Evolutionary conservation across 1,284 basidiomycete genomes (phyloP), one percentile per base, ranked within the genome.

Genomic region (Meira nashicola): DNA sequence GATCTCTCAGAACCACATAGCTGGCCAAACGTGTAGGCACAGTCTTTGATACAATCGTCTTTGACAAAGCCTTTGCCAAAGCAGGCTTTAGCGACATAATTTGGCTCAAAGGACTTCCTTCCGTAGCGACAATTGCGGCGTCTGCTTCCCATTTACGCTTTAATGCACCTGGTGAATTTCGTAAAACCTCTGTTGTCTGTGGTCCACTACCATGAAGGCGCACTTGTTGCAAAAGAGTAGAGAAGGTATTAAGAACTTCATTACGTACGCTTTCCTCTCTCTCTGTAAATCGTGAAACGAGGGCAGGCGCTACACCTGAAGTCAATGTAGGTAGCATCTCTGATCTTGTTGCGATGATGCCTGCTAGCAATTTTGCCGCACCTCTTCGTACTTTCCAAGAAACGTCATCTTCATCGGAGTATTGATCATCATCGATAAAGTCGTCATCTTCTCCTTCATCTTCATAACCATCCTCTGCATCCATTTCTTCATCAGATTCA

Each of bases 361-460:
- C 88, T 12, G 86, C 82, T 12, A 98, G 83, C 1, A 97, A 82
- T 77, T 96, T 96, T 23, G 92, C 92, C 4, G 95, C 88, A 3
- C 90, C 88, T 55, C 94, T 86, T 62, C 95, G 87, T 62, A 96
- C 92, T 80, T 96, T 97, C 85, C 96, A 98, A 0, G 93, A 96
- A n/a, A 90, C 89, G 76, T 98, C 95, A 76, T 98, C 95, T 67
- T 98, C 94, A 71, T 99, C 94, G 7, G 91, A 92, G 78, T 96
- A 96, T 33, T 43, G 44, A 11, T 43, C 59, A 39, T 67, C 65
- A 19, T 75, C 70, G 51, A 67, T 62, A 39, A 71, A 44, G 15
- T 89, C 86, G 67, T 90, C 89, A 17, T 86, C 83, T 21, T 71
- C 66, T 15, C 63, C 61, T 0, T 62, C 58, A 23, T 57, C 67